A percentile compares a stretch with the other conserved stretches of the same genome.
phyloP scores from a whole-genome alignment of 805 yeast genomes.

The Metschnikowia baotianmanensis region DNA sequence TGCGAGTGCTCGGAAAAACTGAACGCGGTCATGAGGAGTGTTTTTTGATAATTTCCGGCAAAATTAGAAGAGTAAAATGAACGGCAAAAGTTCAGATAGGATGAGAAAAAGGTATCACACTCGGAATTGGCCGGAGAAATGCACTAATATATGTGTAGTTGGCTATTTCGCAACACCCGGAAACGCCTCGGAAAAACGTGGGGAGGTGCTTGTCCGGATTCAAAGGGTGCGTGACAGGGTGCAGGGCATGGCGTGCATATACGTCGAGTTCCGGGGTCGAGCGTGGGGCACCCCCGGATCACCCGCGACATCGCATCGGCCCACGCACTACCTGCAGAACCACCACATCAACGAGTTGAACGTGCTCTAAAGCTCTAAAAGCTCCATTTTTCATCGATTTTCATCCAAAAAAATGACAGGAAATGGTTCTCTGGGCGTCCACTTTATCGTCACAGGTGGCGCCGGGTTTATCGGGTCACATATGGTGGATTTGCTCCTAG shows the following conservation, averaged over 20 bases:
- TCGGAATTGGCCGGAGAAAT: too few relatives aligned
- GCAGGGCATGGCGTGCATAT: too few relatives aligned
- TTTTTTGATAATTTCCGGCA: neutral
- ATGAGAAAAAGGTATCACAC: too few relatives aligned
- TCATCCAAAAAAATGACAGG: neutral
- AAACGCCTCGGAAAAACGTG: too few relatives aligned
- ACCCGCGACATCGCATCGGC: too few relatives aligned
- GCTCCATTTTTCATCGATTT: too few relatives aligned
- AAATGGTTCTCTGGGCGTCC: neutral
- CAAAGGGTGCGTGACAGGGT: too few relatives aligned
- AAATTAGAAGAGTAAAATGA: neutral
- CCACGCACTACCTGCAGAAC: too few relatives aligned
- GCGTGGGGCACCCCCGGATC: neutral
- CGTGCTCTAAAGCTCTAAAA: neutral
- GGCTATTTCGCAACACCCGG: too few relatives aligned
- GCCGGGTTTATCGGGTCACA: constrained; percentile 58
- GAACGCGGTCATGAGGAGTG: constrained; percentile 24
- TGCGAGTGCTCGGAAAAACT: constrained; percentile 61
- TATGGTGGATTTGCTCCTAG: constrained; percentile 36
- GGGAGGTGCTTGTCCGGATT: too few relatives aligned
- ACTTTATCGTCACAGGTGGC: constrained; percentile 51
- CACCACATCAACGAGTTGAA: too few relatives aligned
- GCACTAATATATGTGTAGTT: too few relatives aligned
- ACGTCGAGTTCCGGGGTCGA: neutral
- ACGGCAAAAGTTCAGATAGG: neutral